Conservation (phyloP, 2,329 filamentous ascomycete species). For the Botrytis elliptica region DNA sequence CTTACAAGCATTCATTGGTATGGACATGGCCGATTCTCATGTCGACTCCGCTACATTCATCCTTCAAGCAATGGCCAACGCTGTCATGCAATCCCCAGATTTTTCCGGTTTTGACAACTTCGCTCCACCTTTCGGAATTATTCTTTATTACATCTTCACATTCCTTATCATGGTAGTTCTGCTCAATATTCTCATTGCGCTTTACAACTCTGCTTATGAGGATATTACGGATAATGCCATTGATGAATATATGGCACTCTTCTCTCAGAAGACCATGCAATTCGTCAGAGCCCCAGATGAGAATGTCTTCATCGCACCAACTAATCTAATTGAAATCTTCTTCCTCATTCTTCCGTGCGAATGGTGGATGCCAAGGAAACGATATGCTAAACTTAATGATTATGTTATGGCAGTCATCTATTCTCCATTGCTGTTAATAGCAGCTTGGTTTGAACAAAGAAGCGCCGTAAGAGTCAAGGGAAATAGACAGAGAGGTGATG, state of each 20-base stretch:
- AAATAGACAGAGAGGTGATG: constrained; percentile 78
- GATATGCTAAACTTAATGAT: constrained; percentile 83
- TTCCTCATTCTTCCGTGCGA: constrained; percentile 77
- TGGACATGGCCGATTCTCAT: constrained; percentile 79
- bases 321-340: constrained; percentile 90
- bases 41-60: constrained; percentile 70
- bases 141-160: constrained; percentile 96
- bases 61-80: constrained; percentile 79
- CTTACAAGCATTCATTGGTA: constrained; percentile 88
- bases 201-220: constrained; percentile 95
- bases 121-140: constrained; percentile 86
- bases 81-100: constrained; percentile 87
- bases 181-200: constrained; percentile 92
- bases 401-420: constrained; percentile 84
- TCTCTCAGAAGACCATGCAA: constrained; percentile 91
- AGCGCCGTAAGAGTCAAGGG: constrained; percentile 64
- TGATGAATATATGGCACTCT: constrained; percentile 93
- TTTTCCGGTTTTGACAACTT: constrained; percentile 88
- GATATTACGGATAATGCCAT: constrained; percentile 79
- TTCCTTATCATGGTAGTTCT: constrained; percentile 95
- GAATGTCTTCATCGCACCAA: constrained; percentile 94
- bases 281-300: constrained; percentile 96
- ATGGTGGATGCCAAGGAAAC: constrained; percentile 82
- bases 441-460: constrained; percentile 68
- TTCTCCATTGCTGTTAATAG: constrained; percentile 75